These are phyloP conservation scores for Oryza glumipatula DNA, from an alignment of 176 grass and related monocot genomes.

Conservation along the genomic window DNA sequence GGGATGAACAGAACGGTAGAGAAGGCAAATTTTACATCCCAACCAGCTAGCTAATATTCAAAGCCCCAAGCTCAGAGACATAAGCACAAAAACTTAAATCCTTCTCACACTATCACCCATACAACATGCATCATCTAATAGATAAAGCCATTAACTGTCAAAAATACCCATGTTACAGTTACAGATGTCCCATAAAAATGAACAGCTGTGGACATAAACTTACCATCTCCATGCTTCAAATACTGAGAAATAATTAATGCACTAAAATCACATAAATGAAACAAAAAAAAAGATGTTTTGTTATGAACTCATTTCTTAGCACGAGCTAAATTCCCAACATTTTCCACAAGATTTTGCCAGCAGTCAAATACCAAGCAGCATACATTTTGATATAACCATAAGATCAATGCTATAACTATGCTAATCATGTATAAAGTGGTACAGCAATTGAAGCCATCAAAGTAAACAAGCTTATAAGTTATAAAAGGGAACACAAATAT, in stretches of 20 bases:
- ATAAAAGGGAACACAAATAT: constrained; percentile 2
- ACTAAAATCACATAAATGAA: background rate
- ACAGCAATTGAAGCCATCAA: background rate
- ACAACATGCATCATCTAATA: background rate
- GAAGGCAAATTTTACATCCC: background rate
- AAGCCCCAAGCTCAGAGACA: background rate
- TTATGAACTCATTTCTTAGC: too few species aligned
- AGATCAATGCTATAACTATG: constrained; percentile 1
- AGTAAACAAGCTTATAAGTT: background rate
- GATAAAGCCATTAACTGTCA: background rate
- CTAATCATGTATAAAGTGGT: background rate
- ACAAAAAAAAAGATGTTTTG: too few species aligned
- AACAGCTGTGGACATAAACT: background rate
- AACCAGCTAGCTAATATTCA: background rate
- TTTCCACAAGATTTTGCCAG: background rate
- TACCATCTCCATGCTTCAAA: background rate
- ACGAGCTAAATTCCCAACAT: too few species aligned
- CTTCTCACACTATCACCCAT: background rate
- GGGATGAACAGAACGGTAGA: background rate
- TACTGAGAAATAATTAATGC: background rate
- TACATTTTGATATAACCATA: constrained; percentile 13
- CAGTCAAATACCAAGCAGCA: background rate
- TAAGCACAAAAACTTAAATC: background rate
- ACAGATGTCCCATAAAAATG: background rate
- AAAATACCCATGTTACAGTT: background rate